phyloP scores from a whole-genome alignment of 805 yeast genomes.

The Saccharomycopsis sp. region DNA sequence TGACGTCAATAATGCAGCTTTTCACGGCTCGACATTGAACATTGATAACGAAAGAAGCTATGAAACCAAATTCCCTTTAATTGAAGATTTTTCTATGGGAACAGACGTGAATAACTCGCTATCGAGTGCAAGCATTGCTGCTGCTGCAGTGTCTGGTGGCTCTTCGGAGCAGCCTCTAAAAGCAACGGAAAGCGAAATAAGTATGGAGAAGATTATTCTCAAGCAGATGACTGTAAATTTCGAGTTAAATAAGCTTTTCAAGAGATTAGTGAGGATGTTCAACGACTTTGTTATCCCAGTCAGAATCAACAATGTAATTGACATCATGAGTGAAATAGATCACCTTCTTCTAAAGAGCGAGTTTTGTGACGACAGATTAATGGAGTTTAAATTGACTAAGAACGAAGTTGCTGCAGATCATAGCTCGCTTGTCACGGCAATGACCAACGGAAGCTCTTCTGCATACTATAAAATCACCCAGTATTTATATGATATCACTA shows the following conservation, averaged over 20 bases:
- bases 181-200: background rate
- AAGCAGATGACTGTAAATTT: background rate
- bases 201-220: background rate
- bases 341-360: slow-evolving; percentile 2
- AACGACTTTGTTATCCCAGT: slow-evolving; percentile 14
- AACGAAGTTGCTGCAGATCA: background rate
- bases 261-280: background rate
- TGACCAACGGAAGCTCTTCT: background rate
- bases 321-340: slow-evolving; percentile 7
- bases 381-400: background rate
- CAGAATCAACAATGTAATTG: slow-evolving; percentile 2
- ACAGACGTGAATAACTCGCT: background rate
- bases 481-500: background rate
- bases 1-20: slow-evolving; percentile 5
- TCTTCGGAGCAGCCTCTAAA: background rate
- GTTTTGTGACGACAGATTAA: slow-evolving; percentile 4
- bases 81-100: background rate
- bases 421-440: background rate
- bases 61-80: slow-evolving; percentile 12
- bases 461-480: background rate
- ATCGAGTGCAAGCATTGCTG: background rate
- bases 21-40: slow-evolving; percentile 6
- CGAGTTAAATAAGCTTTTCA: slow-evolving; percentile 2
- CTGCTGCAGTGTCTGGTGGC: background rate
- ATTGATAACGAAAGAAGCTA: slow-evolving; percentile 11